These are phyloP conservation scores for Chalara sp. DNA, from an alignment of 2,329 filamentous ascomycete species.

Conservation along the genomic window DNA sequence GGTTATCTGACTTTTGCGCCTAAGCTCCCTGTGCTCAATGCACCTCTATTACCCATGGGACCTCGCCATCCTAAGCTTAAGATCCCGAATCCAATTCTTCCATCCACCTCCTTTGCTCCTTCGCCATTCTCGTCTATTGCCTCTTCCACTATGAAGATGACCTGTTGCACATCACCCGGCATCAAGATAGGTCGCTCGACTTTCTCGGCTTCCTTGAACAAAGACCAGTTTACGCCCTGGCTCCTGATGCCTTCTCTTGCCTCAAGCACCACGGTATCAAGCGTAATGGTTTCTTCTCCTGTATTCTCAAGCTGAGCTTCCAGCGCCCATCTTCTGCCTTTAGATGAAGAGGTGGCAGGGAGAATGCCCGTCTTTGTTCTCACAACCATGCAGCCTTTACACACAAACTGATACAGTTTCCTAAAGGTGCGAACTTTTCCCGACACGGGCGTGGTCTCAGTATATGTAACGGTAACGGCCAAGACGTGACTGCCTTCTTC, in stretches of 20 bases:
- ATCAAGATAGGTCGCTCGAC: conserved; percentile 53
- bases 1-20: conserved; percentile 37
- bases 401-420: conserved; percentile 95
- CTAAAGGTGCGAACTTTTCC: conserved; percentile 77
- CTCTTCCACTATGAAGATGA: conserved; percentile 52
- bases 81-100: conserved; percentile 66
- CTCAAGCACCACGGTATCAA: conserved; percentile 59
- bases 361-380: conserved; percentile 72
- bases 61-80: conserved; percentile 83
- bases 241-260: conserved; percentile 44
- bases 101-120: conserved; percentile 39
- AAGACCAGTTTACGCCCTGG: conserved; percentile 51
- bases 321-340: conserved; percentile 56
- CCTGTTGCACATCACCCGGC: conserved; percentile 58
- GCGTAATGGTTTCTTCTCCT: conserved; percentile 72
- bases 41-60: conserved; percentile 83
- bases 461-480: conserved; percentile 89
- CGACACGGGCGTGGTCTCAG: conserved; percentile 69
- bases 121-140: conserved; percentile 26
- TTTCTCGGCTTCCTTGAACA: conserved; percentile 21
- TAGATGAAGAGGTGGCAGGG: conserved; percentile 22
- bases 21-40: conserved; percentile 79
- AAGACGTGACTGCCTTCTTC: conserved; percentile 93
- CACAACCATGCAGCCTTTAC: conserved; percentile 83
- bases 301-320: conserved; percentile 96